phyloP scores from a whole-genome alignment of 495 filamentous ascomycete species.

The Neurospora terricola region DNA sequence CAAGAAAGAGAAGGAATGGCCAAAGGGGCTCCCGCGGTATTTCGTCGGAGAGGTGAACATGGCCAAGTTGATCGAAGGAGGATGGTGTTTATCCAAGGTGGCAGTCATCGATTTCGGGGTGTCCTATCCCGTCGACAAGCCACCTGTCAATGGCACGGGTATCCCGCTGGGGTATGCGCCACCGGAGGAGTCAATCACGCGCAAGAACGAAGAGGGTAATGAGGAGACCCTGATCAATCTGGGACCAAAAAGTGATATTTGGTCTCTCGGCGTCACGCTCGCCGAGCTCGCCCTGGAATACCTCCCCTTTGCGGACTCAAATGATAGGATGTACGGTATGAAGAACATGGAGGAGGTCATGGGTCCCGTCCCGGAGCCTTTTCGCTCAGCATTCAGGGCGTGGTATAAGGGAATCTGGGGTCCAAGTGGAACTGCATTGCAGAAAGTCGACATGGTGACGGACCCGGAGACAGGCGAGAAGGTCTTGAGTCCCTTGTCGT shows the following conservation, averaged over 20 bases:
- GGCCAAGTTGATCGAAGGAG: background rate
- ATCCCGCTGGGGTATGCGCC: constrained; percentile 9
- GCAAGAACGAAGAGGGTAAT: background rate
- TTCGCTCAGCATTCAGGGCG: background rate
- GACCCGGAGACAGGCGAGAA: background rate
- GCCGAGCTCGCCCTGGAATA: background rate
- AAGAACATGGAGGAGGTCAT: constrained; percentile 6
- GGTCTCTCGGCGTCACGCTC: constrained; percentile 16
- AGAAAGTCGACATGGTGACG: background rate
- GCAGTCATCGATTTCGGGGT: constrained; percentile 21
- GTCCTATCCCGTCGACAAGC: constrained; percentile 3
- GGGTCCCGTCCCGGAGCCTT: constrained; percentile 10
- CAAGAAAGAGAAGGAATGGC: background rate
- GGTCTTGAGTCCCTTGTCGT: background rate
- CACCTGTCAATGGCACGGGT: background rate
- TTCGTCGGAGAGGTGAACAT: background rate
- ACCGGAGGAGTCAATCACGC: constrained; percentile 3
- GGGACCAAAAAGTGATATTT: constrained; percentile 16
- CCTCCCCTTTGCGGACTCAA: background rate
- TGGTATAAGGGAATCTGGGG: background rate
- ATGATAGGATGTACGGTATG: background rate
- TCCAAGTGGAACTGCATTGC: background rate
- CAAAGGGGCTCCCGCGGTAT: constrained; percentile 9
- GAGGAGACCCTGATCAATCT: background rate
- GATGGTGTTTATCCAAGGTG: constrained; percentile 4